Conservation (phyloP, 495 filamentous ascomycete genomes). For the Xylaria longipes region DNA sequence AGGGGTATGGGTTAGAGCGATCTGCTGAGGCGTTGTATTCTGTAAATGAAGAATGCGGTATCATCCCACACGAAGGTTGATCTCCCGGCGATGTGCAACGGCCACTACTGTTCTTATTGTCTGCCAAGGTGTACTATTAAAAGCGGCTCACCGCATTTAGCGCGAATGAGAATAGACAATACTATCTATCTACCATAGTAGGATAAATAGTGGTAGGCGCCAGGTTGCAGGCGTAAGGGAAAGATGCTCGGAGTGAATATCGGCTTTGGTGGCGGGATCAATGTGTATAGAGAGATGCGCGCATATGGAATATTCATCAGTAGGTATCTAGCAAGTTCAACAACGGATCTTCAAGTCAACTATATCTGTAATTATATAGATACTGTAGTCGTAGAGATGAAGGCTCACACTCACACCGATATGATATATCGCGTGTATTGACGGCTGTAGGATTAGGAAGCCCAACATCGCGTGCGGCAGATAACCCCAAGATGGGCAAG, state of each 20-base stretch:
- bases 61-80: not conserved
- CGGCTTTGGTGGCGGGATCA: not conserved
- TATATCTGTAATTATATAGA: not conserved
- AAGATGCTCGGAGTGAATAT: not conserved
- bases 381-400: not conserved
- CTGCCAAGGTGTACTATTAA: conserved; percentile 14
- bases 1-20: not conserved
- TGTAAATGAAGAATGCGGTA: not conserved
- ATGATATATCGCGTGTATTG: conserved; percentile 3
- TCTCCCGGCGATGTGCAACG: conserved; percentile 18
- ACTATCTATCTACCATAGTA: not conserved
- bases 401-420: not conserved
- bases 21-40: not conserved
- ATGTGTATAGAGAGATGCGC: not conserved
- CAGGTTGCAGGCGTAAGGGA: not conserved
- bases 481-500: conserved; percentile 7
- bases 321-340: not conserved
- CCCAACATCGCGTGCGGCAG: not conserved
- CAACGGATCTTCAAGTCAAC: not conserved
- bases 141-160: conserved; percentile 4
- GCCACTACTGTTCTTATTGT: conserved; percentile 2
- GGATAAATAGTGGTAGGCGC: not conserved
- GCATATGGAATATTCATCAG: not conserved
- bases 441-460: not conserved
- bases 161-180: not conserved